Conservation (phyloP, 23 red algal genomes). For the Pyropia yezoensis region DNA sequence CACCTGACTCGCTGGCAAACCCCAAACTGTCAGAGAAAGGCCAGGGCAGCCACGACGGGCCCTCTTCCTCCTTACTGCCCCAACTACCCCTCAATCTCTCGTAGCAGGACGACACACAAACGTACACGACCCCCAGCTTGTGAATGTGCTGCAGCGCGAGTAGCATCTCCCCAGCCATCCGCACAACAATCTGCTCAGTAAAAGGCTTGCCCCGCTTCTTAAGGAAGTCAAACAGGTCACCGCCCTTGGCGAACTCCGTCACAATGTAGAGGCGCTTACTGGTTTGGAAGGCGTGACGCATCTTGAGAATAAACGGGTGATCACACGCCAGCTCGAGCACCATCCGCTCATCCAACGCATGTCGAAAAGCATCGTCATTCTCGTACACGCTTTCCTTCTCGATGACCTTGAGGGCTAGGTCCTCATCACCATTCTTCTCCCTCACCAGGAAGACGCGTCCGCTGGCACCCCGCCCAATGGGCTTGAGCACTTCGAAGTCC, state of each 20-base stretch:
- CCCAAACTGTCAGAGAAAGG: too few relatives aligned
- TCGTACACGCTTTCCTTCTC: conserved; percentile 68
- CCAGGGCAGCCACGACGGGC: too few relatives aligned
- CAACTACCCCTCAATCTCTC: too few relatives aligned
- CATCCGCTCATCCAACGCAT: conserved; percentile 82
- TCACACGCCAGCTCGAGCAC: conserved; percentile 53
- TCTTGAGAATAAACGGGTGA: conserved; percentile 77
- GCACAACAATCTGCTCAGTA: conserved; percentile 36
- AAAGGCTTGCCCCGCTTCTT: conserved; percentile 17
- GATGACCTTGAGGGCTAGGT: conserved; percentile 72
- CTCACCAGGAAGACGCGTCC: conserved; percentile 64
- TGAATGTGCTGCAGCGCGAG: conserved; percentile 91
- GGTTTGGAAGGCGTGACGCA: conserved; percentile 88
- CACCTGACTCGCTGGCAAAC: too few relatives aligned
- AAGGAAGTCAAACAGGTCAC: conserved; percentile 77
- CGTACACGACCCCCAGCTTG: conserved; percentile 68
- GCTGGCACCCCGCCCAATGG: conserved; percentile 68
- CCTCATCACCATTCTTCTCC: conserved; percentile 49
- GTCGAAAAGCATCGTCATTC: conserved; percentile 38
- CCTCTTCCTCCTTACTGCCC: too few relatives aligned
- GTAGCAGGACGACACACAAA: too few relatives aligned
- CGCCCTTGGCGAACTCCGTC: conserved; percentile 78
- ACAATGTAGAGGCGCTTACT: conserved; percentile 70
- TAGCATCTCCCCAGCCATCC: conserved; percentile 63
- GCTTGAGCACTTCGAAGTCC: conserved; percentile 53